Base-by-base conservation (phyloP, 208 protist species). In the Novymonas esmeraldas region DNA sequence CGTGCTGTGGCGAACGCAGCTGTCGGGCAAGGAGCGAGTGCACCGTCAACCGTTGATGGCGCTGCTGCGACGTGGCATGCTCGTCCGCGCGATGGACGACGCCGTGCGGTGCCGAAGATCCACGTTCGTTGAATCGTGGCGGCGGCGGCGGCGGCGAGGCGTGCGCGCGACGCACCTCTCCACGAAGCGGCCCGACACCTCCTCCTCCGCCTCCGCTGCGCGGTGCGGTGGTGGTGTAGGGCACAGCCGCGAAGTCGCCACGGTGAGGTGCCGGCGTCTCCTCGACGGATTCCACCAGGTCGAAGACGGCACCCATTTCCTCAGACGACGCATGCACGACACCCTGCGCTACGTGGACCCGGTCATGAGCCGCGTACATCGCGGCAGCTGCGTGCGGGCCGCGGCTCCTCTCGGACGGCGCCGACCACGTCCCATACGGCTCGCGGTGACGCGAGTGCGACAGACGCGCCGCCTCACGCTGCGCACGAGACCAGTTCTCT, bases 1-100 rank as follows among this genome's bases (percentile, higher is more conserved):
- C 29, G 34, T 22, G 38, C 20, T 10, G 20, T 42, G 54, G 10
- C 1, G 24, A 36, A 16, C n/a, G 22, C 42, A 38, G 57, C 49
- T 75, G 69, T 39, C 55, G 58, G 2, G 31, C 69, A 24, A 75
- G 55, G 14, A 75, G 54, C 36, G 48, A n/a, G 18, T 55, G 55
- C 26, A 75, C 38, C 31, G 61, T 38, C 41, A 48, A 56, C 13
- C 48, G 44, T 14, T 62, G 61, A 31, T 59, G 54, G 29, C 34
- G 67, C 18, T 55, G 58, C n/a, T n/a, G n/a, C n/a, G n/a, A n/a
- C n/a, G n/a, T n/a, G n/a, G n/a, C n/a, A n/a, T n/a, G n/a, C n/a
- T n/a, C n/a, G n/a, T n/a, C n/a, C n/a, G n/a, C n/a, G n/a, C n/a
- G n/a, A n/a, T n/a, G n/a, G n/a, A n/a, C n/a, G n/a, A n/a, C n/a